A percentile compares a stretch with the other conserved stretches of the same genome.
phyloP scores from a whole-genome alignment of 2,329 filamentous ascomycete species.

The Phyllosticta citriasiana region DNA sequence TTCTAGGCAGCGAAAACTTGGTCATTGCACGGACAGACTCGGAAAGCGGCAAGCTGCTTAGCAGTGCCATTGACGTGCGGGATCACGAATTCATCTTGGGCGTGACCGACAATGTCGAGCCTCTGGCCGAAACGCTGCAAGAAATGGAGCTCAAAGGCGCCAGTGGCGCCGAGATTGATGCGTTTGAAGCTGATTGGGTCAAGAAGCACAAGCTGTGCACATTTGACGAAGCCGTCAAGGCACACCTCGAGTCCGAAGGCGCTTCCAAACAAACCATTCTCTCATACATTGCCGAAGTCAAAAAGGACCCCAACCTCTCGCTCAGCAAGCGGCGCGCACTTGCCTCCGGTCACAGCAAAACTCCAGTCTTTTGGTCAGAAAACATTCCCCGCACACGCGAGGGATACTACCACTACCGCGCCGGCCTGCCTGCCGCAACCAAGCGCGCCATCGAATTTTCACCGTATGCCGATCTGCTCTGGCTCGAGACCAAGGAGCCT shows the following conservation, averaged over 20 bases:
- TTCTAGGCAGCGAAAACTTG: constrained; percentile 93
- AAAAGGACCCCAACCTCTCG: constrained; percentile 61
- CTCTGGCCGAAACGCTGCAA: constrained; percentile 80
- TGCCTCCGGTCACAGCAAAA: constrained; percentile 56
- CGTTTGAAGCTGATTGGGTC: constrained; percentile 79
- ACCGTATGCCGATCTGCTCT: constrained; percentile 87
- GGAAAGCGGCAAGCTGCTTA: constrained; percentile 83
- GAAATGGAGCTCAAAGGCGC: constrained; percentile 78
- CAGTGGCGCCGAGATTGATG: constrained; percentile 68
- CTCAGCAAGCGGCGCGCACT: constrained; percentile 67
- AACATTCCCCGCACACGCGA: constrained; percentile 88
- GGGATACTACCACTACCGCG: constrained; percentile 84
- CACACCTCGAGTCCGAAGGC: constrained; percentile 59
- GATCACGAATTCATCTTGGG: constrained; percentile 97
- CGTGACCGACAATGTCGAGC: constrained; percentile 65
- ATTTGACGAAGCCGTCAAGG: constrained; percentile 81
- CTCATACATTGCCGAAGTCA: constrained; percentile 54
- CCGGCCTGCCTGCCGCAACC: constrained; percentile 75
- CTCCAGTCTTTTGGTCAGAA: constrained; percentile 73
- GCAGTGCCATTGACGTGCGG: constrained; percentile 81
- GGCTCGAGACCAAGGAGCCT: constrained; percentile 93
- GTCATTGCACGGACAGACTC: constrained; percentile 93
- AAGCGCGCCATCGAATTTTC: constrained; percentile 89
- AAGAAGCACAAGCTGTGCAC: constrained; percentile 75
- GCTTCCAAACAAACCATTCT: constrained; percentile 55